These are phyloP conservation scores for Moniliella sp. DNA, from an alignment of 1,284 basidiomycete species.

Conservation along the genomic window DNA sequence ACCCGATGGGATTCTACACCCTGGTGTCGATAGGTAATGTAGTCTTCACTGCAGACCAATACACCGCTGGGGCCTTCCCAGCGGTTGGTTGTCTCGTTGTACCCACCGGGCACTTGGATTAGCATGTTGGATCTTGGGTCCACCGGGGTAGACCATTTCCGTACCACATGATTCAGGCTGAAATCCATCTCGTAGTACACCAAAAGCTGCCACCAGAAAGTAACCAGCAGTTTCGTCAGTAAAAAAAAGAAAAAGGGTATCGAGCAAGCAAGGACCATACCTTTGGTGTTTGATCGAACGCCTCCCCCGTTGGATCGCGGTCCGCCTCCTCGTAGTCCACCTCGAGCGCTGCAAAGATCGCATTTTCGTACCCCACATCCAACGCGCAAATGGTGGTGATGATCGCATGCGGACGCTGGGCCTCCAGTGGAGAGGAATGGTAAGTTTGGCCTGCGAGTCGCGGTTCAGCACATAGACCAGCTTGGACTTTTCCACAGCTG, in stretches of 20 bases:
- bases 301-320: slow-evolving; percentile 22
- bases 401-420: slow-evolving; percentile 21
- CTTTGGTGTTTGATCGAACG: slow-evolving; percentile 17
- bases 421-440: slow-evolving; percentile 30
- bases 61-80: slow-evolving; percentile 33
- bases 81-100: slow-evolving; percentile 24
- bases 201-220: no score
- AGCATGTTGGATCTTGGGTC: slow-evolving; percentile 19
- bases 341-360: slow-evolving; percentile 29
- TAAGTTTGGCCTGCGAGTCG: slow-evolving; percentile 29
- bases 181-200: slow-evolving; percentile 34
- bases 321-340: slow-evolving; percentile 30
- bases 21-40: slow-evolving; percentile 30
- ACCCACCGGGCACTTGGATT: slow-evolving; percentile 29
- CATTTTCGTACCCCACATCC: slow-evolving; percentile 32
- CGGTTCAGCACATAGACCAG: slow-evolving; percentile 31
- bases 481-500: slow-evolving; percentile 29
- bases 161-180: slow-evolving; percentile 32
- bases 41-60: slow-evolving; percentile 30
- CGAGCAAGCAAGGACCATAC: neutral
- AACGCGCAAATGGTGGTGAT: slow-evolving; percentile 27
- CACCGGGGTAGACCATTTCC: slow-evolving; percentile 28
- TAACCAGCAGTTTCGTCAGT: no score
- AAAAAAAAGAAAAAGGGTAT: neutral
- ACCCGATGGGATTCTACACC: slow-evolving; percentile 24